phyloP scores from a whole-genome alignment of 108 stramenopile genomes.

The Nannochloropsis gaditana region DNA sequence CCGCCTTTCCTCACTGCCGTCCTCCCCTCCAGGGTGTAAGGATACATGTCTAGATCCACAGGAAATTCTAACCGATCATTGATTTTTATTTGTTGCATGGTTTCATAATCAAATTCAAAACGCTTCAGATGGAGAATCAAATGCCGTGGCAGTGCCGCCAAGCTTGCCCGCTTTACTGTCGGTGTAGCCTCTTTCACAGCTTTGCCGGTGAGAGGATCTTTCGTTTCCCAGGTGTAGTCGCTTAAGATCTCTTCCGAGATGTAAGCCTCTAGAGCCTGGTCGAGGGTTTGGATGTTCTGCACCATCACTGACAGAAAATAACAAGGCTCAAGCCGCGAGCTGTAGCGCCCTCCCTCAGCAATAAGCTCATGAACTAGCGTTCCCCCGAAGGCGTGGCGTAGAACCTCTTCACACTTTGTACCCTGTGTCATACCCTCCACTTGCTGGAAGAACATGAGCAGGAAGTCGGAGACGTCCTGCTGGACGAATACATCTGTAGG shows the following conservation, averaged over 20 bases:
- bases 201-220: slow-evolving; percentile 27
- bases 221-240: slow-evolving; percentile 52
- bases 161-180: slow-evolving; percentile 42
- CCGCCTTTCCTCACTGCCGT: neutral
- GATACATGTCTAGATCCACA: slow-evolving; percentile 42
- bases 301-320: slow-evolving; percentile 46
- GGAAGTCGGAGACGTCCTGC: slow-evolving; percentile 61
- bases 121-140: slow-evolving; percentile 63
- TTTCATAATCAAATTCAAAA: slow-evolving; percentile 60
- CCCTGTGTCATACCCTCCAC: slow-evolving; percentile 37
- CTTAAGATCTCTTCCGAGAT: slow-evolving; percentile 53
- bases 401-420: slow-evolving; percentile 29
- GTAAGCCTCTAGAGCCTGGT: slow-evolving; percentile 47
- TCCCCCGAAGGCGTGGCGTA: slow-evolving; percentile 51
- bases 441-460: slow-evolving; percentile 50
- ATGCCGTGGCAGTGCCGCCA: slow-evolving; percentile 41
- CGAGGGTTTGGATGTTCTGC: slow-evolving; percentile 35
- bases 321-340: slow-evolving; percentile 55
- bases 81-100: slow-evolving; percentile 48
- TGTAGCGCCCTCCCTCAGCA: slow-evolving; percentile 43
- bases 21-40: slow-evolving; percentile 47
- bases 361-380: slow-evolving; percentile 52
- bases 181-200: slow-evolving; percentile 22
- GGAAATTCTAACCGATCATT: slow-evolving; percentile 57
- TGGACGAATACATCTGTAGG: slow-evolving; percentile 54